phyloP scores from a whole-genome alignment of 2,329 filamentous ascomycete genomes.

The Penicillium rolfsii region DNA sequence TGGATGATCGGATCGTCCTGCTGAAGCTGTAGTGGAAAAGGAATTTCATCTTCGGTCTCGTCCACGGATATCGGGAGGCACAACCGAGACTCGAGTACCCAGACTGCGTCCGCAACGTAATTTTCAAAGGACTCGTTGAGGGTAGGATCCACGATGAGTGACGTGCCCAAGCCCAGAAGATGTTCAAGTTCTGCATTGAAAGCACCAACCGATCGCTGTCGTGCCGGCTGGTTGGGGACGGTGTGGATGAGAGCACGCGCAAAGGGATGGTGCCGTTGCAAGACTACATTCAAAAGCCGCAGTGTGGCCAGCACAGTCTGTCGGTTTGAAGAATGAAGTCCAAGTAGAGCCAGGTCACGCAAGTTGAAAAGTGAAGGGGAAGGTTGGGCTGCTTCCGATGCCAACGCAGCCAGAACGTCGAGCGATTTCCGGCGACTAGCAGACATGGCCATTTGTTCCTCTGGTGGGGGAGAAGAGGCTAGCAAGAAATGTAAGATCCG shows the following conservation, averaged over 20 bases:
- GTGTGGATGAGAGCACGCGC: constrained; percentile 68
- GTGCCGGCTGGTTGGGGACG: constrained; percentile 45
- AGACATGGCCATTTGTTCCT: constrained; percentile 63
- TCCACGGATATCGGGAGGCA: constrained; percentile 39
- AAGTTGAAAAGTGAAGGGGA: constrained; percentile 91
- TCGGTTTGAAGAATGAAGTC: constrained; percentile 78
- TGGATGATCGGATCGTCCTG: constrained; percentile 63
- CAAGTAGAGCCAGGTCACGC: constrained; percentile 85
- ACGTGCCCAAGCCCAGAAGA: constrained; percentile 42
- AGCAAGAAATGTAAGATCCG: constrained; percentile 91
- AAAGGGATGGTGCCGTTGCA: constrained; percentile 86
- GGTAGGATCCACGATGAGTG: constrained; percentile 43
- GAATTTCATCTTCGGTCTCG: constrained; percentile 54
- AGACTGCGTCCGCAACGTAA: constrained; percentile 56
- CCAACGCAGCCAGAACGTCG: constrained; percentile 79
- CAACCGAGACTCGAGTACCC: constrained; percentile 48
- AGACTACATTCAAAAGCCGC: constrained; percentile 81
- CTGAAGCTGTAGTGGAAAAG: constrained; percentile 66
- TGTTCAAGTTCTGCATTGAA: constrained; percentile 47
- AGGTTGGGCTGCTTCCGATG: constrained; percentile 71
- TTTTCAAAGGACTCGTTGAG: constrained; percentile 49
- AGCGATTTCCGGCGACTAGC: constrained; percentile 81
- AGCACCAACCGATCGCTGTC: constrained; percentile 42
- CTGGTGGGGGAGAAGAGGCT: constrained; percentile 65
- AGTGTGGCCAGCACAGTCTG: constrained; percentile 90